Percentiles rank a stretch among this genome's conserved stretches.
phyloP scores from a whole-genome alignment of 1,284 basidiomycete species.

The Rhodotorula sp. region DNA sequence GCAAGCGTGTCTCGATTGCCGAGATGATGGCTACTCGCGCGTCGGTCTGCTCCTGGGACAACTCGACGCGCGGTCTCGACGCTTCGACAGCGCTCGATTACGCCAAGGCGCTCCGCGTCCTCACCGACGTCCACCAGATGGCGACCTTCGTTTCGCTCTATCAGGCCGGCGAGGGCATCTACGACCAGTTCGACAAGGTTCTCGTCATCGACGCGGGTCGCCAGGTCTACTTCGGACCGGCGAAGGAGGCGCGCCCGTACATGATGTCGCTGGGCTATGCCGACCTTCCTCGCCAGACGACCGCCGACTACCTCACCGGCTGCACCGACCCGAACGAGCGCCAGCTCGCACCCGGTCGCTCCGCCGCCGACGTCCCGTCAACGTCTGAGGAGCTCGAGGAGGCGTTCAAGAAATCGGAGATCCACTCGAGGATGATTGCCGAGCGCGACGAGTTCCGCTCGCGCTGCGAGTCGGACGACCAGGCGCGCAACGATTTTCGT shows the following conservation, averaged over 20 bases:
- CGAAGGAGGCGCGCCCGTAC: slow-evolving; percentile 71
- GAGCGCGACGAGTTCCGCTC: slow-evolving; percentile 64
- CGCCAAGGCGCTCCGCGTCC: slow-evolving; percentile 57
- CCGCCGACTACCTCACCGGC: slow-evolving; percentile 74
- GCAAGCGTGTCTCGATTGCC: slow-evolving; percentile 61
- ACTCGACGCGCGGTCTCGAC: slow-evolving; percentile 73
- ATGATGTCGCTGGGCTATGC: slow-evolving; percentile 57
- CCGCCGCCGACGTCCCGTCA: slow-evolving; percentile 64
- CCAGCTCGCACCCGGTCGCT: slow-evolving; percentile 70
- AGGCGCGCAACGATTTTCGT: slow-evolving; percentile 63
- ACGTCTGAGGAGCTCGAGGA: slow-evolving; percentile 69
- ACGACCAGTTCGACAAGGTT: slow-evolving; percentile 69
- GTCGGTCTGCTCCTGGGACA: slow-evolving; percentile 55
- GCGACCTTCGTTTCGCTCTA: slow-evolving; percentile 40
- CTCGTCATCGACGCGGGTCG: slow-evolving; percentile 74
- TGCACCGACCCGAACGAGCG: slow-evolving; percentile 76
- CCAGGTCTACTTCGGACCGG: slow-evolving; percentile 78
- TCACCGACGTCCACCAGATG: slow-evolving; percentile 55
- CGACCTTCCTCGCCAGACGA: slow-evolving; percentile 63
- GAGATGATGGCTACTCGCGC: slow-evolving; percentile 51
- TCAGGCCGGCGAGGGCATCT: slow-evolving; percentile 62
- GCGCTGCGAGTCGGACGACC: slow-evolving; percentile 56
- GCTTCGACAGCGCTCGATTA: slow-evolving; percentile 56
- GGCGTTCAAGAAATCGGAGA: slow-evolving; percentile 62
- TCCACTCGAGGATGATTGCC: slow-evolving; percentile 55